A percentile compares a stretch with the other conserved stretches of the same genome.
Evolutionary conservation across 768 basidiomycete genomes (phyloP).

Genomic region (Strobilomyces dryophilus): DNA sequence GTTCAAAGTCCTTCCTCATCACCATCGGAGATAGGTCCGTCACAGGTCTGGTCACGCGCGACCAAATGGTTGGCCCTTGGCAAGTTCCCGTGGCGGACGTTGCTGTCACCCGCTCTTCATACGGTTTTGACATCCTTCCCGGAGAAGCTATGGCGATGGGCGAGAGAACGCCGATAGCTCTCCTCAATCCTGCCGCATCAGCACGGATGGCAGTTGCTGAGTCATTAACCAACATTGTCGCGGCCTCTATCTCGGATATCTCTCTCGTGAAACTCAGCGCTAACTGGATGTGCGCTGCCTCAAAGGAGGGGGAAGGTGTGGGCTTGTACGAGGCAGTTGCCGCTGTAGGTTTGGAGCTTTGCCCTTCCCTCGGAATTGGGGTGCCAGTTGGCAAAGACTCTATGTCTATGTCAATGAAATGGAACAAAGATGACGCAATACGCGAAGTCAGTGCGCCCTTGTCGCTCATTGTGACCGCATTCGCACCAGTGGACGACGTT

Average conservation of each 20-base stretch:
- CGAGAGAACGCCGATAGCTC: conserved; percentile 89
- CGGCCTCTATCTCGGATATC: conserved; percentile 69
- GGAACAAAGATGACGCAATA: conserved; percentile 58
- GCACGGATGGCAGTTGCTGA: conserved; percentile 97
- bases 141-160: conserved; percentile 99
- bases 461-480: conserved; percentile 93
- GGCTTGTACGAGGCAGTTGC: conserved; percentile 86
- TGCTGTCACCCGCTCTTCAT: conserved; percentile 91
- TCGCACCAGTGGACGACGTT: conserved; percentile 80
- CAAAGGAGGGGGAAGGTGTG: conserved; percentile 83
- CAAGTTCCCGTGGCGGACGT: conserved; percentile 98
- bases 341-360: conserved; percentile 90
- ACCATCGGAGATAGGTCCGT: conserved; percentile 96
- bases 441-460: conserved; percentile 87
- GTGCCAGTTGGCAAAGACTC: conserved; percentile 99
- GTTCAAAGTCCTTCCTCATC: conserved; percentile 95
- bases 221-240: conserved; percentile 85
- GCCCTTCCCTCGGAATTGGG: conserved; percentile 87
- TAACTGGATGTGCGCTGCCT: conserved; percentile 99
- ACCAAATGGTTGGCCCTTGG: conserved; percentile 99
- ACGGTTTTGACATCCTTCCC: conserved; percentile 77
- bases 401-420: conserved; percentile 99
- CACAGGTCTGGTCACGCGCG: conserved; percentile 90
- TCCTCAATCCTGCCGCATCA: conserved; percentile 83
- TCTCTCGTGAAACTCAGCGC: conserved; percentile 89